These are phyloP conservation scores for Fragaria nilgerrensis DNA, from an alignment of 306 rosid species.

Conservation along the genomic window DNA sequence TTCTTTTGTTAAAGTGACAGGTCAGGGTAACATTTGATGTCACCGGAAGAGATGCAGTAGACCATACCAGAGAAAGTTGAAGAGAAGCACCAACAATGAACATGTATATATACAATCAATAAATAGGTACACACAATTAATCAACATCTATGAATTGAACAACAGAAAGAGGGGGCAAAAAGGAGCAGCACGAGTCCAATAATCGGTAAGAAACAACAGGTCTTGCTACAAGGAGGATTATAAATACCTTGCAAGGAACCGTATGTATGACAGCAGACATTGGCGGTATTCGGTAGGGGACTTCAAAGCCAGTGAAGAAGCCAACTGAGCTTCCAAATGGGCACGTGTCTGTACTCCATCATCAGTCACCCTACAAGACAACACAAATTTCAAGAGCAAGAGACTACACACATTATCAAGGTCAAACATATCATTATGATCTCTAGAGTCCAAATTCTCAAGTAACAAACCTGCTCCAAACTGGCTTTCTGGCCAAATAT, in stretches of 20 bases:
- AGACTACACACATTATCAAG: not conserved
- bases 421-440: not conserved
- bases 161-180: not conserved
- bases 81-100: not conserved
- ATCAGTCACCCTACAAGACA: conserved; percentile 72
- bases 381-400: conserved; percentile 16
- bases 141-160: not conserved
- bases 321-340: conserved; percentile 92
- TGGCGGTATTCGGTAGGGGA: conserved; percentile 92
- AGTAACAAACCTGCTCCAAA: conserved; percentile 92
- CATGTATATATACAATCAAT: not conserved
- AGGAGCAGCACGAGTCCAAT: not conserved
- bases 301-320: conserved; percentile 81
- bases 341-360: conserved; percentile 98
- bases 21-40: not conserved
- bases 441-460: not conserved
- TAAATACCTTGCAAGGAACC: conserved; percentile 84
- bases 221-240: not conserved
- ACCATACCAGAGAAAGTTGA: not conserved
- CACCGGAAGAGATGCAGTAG: not conserved
- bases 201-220: not conserved
- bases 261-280: conserved; percentile 77
- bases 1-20: not conserved
- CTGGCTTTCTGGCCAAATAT: conserved; percentile 94
- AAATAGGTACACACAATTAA: no score